phyloP scores from a whole-genome alignment of 495 filamentous ascomycete genomes.

The Podospora tetraspora region DNA sequence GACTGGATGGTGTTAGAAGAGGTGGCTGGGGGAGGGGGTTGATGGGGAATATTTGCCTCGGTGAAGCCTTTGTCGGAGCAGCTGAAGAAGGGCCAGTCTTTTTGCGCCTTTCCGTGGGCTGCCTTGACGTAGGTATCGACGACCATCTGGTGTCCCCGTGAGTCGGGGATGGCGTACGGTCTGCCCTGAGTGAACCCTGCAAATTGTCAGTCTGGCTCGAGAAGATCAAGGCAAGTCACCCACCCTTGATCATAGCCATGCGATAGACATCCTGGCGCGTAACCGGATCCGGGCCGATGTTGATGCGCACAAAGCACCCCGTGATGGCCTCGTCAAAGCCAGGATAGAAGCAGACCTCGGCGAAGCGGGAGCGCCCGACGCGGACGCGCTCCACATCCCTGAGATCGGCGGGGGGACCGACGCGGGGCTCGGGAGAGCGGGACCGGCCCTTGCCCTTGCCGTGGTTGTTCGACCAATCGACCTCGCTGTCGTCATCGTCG shows the following conservation, averaged over 20 bases:
- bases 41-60: conserved; percentile 49
- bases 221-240: conserved; percentile 12
- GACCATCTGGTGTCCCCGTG: conserved; percentile 63
- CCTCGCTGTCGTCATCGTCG: conserved; percentile 73
- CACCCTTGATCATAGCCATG: conserved; percentile 81
- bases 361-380: conserved; percentile 75
- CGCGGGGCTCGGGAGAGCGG: conserved; percentile 43
- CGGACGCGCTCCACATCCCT: conserved; percentile 75
- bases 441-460: conserved; percentile 40
- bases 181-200: conserved; percentile 70
- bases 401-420: conserved; percentile 57
- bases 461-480: conserved; percentile 56
- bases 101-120: conserved; percentile 69
- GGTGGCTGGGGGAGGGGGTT: neutral
- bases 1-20: conserved; percentile 44
- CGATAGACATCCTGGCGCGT: conserved; percentile 72
- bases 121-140: conserved; percentile 71
- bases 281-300: conserved; percentile 63
- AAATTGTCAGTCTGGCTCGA: neutral
- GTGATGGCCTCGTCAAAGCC: conserved; percentile 75
- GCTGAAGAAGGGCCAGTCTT: conserved; percentile 74
- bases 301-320: conserved; percentile 75
- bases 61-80: conserved; percentile 73
- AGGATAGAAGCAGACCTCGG: conserved; percentile 83
- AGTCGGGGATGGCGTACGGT: conserved; percentile 70